Evolutionary conservation across 2,329 filamentous ascomycete genomes (phyloP).

Genomic region (Blastomyces gilchristii): DNA sequence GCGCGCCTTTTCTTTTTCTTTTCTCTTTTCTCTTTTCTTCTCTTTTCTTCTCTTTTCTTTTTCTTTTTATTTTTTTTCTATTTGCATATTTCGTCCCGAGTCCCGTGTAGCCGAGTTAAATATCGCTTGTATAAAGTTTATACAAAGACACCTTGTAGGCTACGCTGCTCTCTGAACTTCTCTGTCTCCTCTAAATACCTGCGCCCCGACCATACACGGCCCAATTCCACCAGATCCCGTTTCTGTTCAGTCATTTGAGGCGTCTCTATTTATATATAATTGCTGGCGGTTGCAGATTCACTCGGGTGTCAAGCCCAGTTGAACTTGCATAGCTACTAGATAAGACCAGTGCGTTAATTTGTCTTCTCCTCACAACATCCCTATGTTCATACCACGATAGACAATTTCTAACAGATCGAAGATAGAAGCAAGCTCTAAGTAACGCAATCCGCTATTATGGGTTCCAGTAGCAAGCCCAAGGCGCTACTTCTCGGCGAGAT

Average conservation of each 20-base stretch:
- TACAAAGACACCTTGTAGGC: not conserved
- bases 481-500: constrained; percentile 55
- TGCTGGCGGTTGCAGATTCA: not conserved
- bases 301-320: not conserved
- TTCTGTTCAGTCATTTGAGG: not conserved
- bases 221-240: not conserved
- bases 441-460: constrained; percentile 8
- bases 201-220: not conserved
- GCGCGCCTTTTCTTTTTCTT: no score
- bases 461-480: constrained; percentile 40
- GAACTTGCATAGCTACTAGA: not conserved
- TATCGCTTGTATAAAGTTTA: not conserved
- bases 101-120: not conserved
- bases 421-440: not conserved
- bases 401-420: not conserved
- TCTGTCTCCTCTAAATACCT: not conserved
- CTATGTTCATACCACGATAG: not conserved
- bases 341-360: not conserved
- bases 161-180: not conserved
- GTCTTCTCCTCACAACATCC: no score
- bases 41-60: no score
- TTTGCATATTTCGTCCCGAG: not conserved
- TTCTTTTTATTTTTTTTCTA: not conserved
- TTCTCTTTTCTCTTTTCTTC: no score
- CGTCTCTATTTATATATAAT: not conserved